Evolutionary conservation across 345 rosid species (phyloP), one percentile per base, ranked within the genome.

Genomic region (Salix caprea): DNA sequence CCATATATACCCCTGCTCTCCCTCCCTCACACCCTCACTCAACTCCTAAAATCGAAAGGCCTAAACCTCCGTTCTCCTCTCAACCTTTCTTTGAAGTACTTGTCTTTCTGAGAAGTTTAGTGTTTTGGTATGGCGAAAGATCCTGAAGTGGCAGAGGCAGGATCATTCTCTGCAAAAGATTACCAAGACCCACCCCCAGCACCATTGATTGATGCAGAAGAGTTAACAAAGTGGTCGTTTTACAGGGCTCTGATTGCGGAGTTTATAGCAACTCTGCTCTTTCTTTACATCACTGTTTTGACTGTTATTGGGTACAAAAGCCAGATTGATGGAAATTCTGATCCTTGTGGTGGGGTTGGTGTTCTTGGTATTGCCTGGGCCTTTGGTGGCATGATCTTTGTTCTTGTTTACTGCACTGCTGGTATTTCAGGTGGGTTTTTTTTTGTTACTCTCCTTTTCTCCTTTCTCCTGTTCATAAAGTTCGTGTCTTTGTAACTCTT

Each of bases 341-440:
- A 89, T 62, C 30, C 84, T 5, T 92, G 98, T 61, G 82, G 80
- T 14, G 91, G 97, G 5, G 96, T 92, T 21, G 97, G 96, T n/a
- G 76, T 86, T 67, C 95, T 94, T 7, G 93, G 97, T 12, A 89
- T 94, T 19, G 91, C 98, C 28, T 94, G 95, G 98, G 90, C 95
- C 71, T 89, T 90, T 23, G 98, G 98, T 76, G 97, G 97, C 82
- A 91, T 91, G 96, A 88, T 91, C 82, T 91, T 91, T 73, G 50
- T 89, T 71, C 92, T 91, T 23, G 95, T 93, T 66, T 93, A 93
- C 84, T 94, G 95, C 87, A 94, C 94, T 30, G 96, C 96, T 37
- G 97, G 94, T 18, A 90, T 94, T 72, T 94, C 98, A 28, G 94
- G 98, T 90, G 26, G 12, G 66, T 74, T 44, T 21, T 30, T 56